Conservation (phyloP, 257 asterid genomes). For the Solanum lycopersicoides region DNA sequence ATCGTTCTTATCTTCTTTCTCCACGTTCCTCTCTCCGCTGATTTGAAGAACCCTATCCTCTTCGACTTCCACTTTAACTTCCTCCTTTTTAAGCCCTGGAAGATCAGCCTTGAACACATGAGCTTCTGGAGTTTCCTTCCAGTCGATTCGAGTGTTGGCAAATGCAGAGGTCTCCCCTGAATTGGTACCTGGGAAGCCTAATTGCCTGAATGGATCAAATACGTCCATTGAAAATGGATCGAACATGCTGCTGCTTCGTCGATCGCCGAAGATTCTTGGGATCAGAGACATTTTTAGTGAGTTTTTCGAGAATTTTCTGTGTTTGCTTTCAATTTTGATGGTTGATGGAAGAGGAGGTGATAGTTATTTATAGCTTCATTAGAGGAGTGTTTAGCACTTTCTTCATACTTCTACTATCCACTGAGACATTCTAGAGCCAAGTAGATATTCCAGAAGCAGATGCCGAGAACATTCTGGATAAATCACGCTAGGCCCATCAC, state of each 20-base stretch:
- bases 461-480: too few species aligned
- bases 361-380: neutral
- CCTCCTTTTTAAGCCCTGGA: neutral
- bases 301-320: neutral
- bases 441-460: neutral
- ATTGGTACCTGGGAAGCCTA: neutral
- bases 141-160: neutral
- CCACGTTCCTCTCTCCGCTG: conserved; percentile 1
- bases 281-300: neutral
- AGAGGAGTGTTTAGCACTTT: neutral
- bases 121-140: neutral
- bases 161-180: neutral
- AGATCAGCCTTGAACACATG: neutral
- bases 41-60: conserved; percentile 4
- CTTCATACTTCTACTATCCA: neutral
- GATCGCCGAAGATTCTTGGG: neutral
- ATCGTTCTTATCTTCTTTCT: conserved; percentile 6
- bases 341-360: neutral
- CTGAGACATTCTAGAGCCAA: neutral
- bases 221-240: neutral
- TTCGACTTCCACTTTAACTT: neutral
- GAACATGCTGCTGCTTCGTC: neutral
- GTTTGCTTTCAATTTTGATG: neutral
- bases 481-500: too few species aligned
- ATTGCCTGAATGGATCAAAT: neutral